Evolutionary conservation across 1,139 yeast species (phyloP).

Genomic region (Torulaspora pretoriensis): DNA sequence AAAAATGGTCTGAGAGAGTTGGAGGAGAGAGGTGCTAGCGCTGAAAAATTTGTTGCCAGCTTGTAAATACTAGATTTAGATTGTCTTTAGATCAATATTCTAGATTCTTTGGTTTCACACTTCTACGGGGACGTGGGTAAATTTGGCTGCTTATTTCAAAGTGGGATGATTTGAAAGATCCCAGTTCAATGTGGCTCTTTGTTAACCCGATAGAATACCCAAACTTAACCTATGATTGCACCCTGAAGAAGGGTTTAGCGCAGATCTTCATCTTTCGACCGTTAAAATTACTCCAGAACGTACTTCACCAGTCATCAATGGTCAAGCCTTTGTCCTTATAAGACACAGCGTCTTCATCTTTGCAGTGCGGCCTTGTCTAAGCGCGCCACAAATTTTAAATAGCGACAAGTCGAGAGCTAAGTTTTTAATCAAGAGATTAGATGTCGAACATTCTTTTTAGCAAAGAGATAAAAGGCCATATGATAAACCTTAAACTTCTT

Average conservation of each 20-base stretch:
- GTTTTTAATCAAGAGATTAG: neutral
- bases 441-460: neutral
- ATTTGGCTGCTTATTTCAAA: neutral
- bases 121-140: neutral
- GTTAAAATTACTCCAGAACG: neutral
- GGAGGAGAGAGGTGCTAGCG: conserved; percentile 42
- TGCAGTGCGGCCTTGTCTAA: neutral
- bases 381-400: conserved; percentile 5
- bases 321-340: neutral
- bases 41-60: conserved; percentile 42
- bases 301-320: neutral
- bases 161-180: neutral
- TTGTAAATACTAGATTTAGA: conserved; percentile 5
- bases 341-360: neutral
- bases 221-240: too few species aligned
- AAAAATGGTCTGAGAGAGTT: conserved; percentile 40
- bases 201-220: too few species aligned
- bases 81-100: neutral
- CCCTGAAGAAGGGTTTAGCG: neutral
- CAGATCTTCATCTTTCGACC: neutral
- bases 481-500: too few species aligned
- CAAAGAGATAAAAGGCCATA: conserved; percentile 2
- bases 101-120: neutral
- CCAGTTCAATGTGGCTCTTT: neutral
- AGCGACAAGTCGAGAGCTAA: neutral